phyloP scores from a whole-genome alignment of 805 yeast species.

The Metschnikowia gelsemii region DNA sequence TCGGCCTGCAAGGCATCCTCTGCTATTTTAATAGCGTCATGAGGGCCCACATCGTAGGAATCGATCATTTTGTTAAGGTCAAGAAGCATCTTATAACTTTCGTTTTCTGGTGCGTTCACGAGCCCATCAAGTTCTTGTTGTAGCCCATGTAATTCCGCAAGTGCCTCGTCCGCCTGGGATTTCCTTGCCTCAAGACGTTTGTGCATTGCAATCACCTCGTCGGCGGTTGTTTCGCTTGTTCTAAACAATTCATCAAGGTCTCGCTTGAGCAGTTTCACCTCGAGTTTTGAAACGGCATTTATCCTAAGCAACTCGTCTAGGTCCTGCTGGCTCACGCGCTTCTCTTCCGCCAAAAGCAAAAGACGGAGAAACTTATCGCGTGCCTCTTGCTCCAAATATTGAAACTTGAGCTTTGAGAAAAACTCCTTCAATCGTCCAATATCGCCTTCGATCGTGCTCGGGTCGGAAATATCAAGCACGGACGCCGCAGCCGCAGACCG shows the following conservation, averaged over 20 bases:
- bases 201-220: conserved; percentile 28
- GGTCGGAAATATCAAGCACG: conserved; percentile 11
- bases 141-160: conserved; percentile 24
- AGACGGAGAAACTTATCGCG: conserved; percentile 62
- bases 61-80: conserved; percentile 18
- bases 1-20: conserved; percentile 14
- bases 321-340: conserved; percentile 33
- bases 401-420: conserved; percentile 57
- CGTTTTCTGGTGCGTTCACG: conserved; percentile 17
- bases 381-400: conserved; percentile 70
- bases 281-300: conserved; percentile 25
- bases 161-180: conserved; percentile 27
- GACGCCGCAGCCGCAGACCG: conserved; percentile 10
- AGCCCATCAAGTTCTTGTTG: conserved; percentile 20
- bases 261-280: conserved; percentile 27
- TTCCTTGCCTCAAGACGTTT: conserved; percentile 25
- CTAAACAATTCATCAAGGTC: conserved; percentile 28
- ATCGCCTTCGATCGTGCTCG: conserved; percentile 25
- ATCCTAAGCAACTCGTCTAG: conserved; percentile 26
- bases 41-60: conserved; percentile 16
- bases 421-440: conserved; percentile 38
- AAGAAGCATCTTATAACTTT: conserved; percentile 16
- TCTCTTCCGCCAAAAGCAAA: conserved; percentile 37
- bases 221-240: conserved; percentile 29
- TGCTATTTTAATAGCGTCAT: conserved; percentile 18